Evolutionary conservation across 1,284 basidiomycete species (phyloP), one percentile per base, ranked within the genome.

Genomic region (Megacollybia platyphylla): DNA sequence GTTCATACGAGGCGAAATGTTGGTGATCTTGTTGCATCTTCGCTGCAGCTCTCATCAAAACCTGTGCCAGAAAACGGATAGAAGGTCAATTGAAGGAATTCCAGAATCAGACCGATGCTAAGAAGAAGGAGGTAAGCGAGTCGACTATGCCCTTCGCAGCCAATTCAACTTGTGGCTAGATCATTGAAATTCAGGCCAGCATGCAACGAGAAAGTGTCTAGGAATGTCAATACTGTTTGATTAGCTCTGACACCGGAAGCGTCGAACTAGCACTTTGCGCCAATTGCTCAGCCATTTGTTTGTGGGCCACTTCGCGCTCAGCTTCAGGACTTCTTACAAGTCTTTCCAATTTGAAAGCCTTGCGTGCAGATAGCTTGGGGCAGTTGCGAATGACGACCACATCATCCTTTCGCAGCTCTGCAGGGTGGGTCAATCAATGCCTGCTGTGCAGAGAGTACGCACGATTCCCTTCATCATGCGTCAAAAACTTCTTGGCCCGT

Each of bases 1-100:
- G 47, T 97, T 91, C 62, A 97, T 98, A 56, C 71, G 68, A 42
- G 65, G 75, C 40, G 93, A 98, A 61, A 89, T 96, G 93, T 97
- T 48, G 46, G 86, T 68, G 4, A 17, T 26, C 30, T 28, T 34
- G 28, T 41, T 34, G 52, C 28, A 43, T 36, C 43, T 39, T 5
- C 4, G 20, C 20, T 3, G 5, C 20, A 24, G 20, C 20, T 24
- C 20, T 24, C 20, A 24, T 24, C 20, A 5, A 24, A 15, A 28
- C 37, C 28, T 36, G 44, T 31, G 37, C 37, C 51, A 94, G 90
- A 49, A 82, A 83, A 61, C 75, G 88, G 17, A 76, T 90, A 4
- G 91, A 94, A 59, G 59, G 53, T 4, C 84, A 87, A 57, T 66
- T 94, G 40, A 81, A 87, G 56, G 87, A 89, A 5, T 63, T 81